A percentile compares a stretch with the other conserved stretches of the same genome.
phyloP scores from a whole-genome alignment of 108 stramenopile species.

The Cyclotella sp. region DNA sequence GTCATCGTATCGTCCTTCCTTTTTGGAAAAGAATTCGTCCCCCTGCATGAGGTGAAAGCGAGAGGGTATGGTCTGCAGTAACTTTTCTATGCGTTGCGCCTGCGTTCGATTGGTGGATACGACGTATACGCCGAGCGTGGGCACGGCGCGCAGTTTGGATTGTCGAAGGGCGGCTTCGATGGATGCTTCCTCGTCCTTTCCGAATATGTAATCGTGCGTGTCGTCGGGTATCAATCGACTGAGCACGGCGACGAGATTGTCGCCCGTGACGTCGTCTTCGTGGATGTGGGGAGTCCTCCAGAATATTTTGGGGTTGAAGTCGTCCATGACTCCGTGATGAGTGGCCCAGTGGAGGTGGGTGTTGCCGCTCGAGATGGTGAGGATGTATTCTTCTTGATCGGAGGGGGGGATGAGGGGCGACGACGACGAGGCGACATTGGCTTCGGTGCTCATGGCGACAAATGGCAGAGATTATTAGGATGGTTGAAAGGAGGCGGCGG shows the following conservation, averaged over 20 bases:
- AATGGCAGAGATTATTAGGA: no score
- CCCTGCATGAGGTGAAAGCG: constrained; percentile 55
- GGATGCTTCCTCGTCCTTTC: constrained; percentile 31
- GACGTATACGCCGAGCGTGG: constrained; percentile 60
- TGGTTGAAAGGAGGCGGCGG: no score
- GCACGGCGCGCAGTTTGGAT: constrained; percentile 16
- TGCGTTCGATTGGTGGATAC: constrained; percentile 62
- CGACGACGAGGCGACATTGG: background rate
- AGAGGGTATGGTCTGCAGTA: constrained; percentile 58
- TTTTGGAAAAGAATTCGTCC: constrained; percentile 68
- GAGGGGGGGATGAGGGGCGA: constrained; percentile 34
- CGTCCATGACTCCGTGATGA: constrained; percentile 44
- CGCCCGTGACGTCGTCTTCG: constrained; percentile 9
- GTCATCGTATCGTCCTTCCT: constrained; percentile 65
- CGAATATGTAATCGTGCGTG: constrained; percentile 42
- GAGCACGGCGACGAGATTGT: constrained; percentile 10
- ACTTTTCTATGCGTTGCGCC: constrained; percentile 27
- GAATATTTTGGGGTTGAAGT: constrained; percentile 60
- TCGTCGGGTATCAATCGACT: constrained; percentile 44
- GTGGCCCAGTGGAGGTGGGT: constrained; percentile 75
- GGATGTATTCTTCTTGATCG: constrained; percentile 26
- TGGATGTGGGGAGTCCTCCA: constrained; percentile 63
- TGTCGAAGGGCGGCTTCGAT: constrained; percentile 25
- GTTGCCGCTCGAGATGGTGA: constrained; percentile 65
- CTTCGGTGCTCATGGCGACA: background rate